These are phyloP conservation scores for Blastobotrys chiropterorum DNA, from an alignment of 805 yeast genomes.

Conservation along the genomic window DNA sequence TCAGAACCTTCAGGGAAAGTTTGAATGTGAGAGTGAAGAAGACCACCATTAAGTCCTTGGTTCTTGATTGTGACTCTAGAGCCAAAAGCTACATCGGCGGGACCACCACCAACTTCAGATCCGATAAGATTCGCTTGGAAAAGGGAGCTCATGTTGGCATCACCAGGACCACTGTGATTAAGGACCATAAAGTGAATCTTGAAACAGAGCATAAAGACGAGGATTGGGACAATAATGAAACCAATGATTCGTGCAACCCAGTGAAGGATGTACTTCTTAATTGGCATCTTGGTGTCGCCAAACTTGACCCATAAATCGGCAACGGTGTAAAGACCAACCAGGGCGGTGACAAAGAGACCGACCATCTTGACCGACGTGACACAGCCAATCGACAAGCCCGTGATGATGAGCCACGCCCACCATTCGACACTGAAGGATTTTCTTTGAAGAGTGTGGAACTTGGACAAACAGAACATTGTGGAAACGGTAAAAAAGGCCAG, in stretches of 20 bases:
- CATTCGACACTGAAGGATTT: slow-evolving; percentile 70
- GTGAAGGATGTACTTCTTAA: slow-evolving; percentile 39
- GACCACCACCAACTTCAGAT: slow-evolving; percentile 57
- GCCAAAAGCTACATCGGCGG: slow-evolving; percentile 57
- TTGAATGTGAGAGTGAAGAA: slow-evolving; percentile 84
- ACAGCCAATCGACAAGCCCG: slow-evolving; percentile 85
- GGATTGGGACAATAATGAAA: slow-evolving; percentile 64
- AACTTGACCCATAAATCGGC: slow-evolving; percentile 81
- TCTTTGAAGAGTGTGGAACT: slow-evolving; percentile 56
- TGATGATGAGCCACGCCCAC: slow-evolving; percentile 88
- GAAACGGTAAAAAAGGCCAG: slow-evolving; percentile 80
- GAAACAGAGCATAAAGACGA: slow-evolving; percentile 66
- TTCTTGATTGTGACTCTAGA: slow-evolving; percentile 60
- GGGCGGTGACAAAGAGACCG: slow-evolving; percentile 81
- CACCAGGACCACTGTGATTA: slow-evolving; percentile 84
- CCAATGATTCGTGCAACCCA: slow-evolving; percentile 65
- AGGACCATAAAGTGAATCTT: slow-evolving; percentile 74
- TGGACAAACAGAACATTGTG: slow-evolving; percentile 66
- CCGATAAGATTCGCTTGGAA: slow-evolving; percentile 82
- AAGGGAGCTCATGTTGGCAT: slow-evolving; percentile 81
- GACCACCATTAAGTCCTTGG: slow-evolving; percentile 64
- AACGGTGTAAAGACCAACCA: slow-evolving; percentile 85
- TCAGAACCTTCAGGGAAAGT: slow-evolving; percentile 84
- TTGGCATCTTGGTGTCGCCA: slow-evolving; percentile 46
- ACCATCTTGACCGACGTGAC: slow-evolving; percentile 95